Conservation (phyloP, 148 eudicot species). For the Persicaria maculosa region DNA sequence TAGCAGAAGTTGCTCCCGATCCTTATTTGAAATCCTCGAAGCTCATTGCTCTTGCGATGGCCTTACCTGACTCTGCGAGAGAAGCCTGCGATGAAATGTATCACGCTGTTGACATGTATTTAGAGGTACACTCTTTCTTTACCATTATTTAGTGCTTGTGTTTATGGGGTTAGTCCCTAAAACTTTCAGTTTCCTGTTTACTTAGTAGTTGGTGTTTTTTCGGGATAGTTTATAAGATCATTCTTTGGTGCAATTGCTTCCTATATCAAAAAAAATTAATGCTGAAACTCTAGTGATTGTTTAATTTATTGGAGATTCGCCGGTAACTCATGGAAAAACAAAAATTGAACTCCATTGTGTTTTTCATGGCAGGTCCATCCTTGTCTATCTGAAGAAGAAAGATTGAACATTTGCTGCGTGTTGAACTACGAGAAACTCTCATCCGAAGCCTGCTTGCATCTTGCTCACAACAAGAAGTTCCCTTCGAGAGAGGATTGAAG, state of each 20-base stretch:
- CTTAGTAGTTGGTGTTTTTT: too few relatives aligned
- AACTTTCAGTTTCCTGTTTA: too few relatives aligned
- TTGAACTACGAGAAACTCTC: constrained; percentile 70
- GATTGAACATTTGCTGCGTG: constrained; percentile 38
- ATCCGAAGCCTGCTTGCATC: constrained; percentile 39
- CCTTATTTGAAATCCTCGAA: constrained; percentile 54
- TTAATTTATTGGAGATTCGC: too few relatives aligned
- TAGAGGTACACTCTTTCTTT: constrained; percentile 42
- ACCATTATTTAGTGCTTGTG: neutral
- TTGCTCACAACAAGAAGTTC: constrained; percentile 47
- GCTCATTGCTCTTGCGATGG: constrained; percentile 44
- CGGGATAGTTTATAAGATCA: neutral
- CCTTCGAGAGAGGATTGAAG: too few relatives aligned
- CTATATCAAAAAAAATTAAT: neutral
- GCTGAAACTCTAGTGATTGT: too few relatives aligned
- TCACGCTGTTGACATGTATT: constrained; percentile 60
- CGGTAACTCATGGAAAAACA: too few relatives aligned
- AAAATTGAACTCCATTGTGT: too few relatives aligned
- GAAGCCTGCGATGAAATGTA: constrained; percentile 60
- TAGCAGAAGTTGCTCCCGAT: constrained; percentile 86
- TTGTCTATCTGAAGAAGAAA: constrained; percentile 62
- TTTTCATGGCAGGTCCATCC: constrained; percentile 48
- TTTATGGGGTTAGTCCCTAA: too few relatives aligned
- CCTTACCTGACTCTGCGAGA: constrained; percentile 64
- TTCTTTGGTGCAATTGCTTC: neutral